These are phyloP conservation scores for Sonneratia alba DNA, from an alignment of 345 rosid genomes.

Conservation along the genomic window DNA sequence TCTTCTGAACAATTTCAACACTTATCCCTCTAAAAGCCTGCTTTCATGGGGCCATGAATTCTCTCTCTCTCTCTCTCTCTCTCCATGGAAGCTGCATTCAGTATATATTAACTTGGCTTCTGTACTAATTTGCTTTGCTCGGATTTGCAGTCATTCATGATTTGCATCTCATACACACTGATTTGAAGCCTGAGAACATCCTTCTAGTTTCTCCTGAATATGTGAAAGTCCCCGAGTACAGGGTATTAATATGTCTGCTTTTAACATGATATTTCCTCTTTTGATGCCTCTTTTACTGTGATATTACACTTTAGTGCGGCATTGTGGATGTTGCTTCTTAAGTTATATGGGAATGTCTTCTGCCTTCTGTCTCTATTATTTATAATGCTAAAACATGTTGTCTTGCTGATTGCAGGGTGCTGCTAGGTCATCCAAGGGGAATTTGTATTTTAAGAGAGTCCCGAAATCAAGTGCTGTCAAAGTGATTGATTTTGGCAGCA, in stretches of 20 bases:
- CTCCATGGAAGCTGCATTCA: constrained; percentile 1
- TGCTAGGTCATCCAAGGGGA: constrained; percentile 40
- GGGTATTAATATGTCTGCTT: constrained; percentile 30
- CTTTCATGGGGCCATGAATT: neutral
- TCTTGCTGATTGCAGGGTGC: constrained; percentile 28
- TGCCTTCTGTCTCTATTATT: neutral
- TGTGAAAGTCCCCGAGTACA: constrained; percentile 68
- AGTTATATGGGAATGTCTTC: neutral
- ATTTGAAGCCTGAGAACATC: constrained; percentile 82
- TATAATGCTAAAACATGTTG: neutral
- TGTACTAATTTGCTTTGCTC: constrained; percentile 4
- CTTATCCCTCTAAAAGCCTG: constrained; percentile 6
- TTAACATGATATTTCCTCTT: neutral
- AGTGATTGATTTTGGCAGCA: constrained; percentile 90
- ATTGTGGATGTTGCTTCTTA: neutral
- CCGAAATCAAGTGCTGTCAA: constrained; percentile 86
- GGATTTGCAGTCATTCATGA: constrained; percentile 84
- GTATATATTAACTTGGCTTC: constrained; percentile 5
- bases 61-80: neutral
- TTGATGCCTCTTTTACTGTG: neutral
- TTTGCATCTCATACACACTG: constrained; percentile 69
- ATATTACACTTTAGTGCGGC: neutral
- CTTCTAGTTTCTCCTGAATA: constrained; percentile 68
- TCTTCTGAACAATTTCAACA: neutral
- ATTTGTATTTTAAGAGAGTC: constrained; percentile 48